These are phyloP conservation scores for Wickerhamomyces chambardii DNA, from an alignment of 805 yeast species.

Conservation along the genomic window DNA sequence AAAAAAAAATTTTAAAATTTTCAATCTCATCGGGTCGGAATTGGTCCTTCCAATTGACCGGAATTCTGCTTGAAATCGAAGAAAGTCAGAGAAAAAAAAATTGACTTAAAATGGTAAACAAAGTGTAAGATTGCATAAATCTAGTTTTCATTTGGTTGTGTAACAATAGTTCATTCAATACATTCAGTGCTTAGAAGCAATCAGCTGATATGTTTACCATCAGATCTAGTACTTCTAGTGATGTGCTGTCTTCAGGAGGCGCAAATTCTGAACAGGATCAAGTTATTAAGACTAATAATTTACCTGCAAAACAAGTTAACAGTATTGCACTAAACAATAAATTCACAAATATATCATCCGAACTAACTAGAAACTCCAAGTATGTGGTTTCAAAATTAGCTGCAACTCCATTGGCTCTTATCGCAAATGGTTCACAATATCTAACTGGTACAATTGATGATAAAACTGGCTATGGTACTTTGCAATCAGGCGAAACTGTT, in stretches of 20 bases:
- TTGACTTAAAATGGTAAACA: too few species aligned
- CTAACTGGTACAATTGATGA: conserved; percentile 21
- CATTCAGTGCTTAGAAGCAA: too few species aligned
- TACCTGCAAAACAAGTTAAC: too few species aligned
- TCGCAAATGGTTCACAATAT: background rate
- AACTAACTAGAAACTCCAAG: conserved; percentile 48
- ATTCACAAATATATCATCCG: conserved; percentile 23
- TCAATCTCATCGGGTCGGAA: too few species aligned
- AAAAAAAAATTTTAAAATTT: too few species aligned
- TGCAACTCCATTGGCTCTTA: conserved; percentile 34
- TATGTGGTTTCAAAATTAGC: conserved; percentile 50
- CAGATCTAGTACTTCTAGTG: too few species aligned
- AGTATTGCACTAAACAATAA: conserved; percentile 1
- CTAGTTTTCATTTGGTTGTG: too few species aligned
- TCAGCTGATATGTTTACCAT: too few species aligned
- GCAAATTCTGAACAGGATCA: background rate
- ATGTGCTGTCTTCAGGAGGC: background rate
- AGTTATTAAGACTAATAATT: conserved; percentile 2
- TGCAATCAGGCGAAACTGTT: conserved; percentile 30
- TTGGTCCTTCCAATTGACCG: conserved; percentile 2
- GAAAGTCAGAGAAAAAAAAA: too few species aligned
- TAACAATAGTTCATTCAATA: too few species aligned
- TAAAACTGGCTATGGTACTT: conserved; percentile 17
- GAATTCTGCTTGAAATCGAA: too few species aligned
- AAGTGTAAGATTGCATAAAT: too few species aligned